Base-by-base conservation (phyloP, 2,329 filamentous ascomycete genomes). In the Epichloe coenophiala region DNA sequence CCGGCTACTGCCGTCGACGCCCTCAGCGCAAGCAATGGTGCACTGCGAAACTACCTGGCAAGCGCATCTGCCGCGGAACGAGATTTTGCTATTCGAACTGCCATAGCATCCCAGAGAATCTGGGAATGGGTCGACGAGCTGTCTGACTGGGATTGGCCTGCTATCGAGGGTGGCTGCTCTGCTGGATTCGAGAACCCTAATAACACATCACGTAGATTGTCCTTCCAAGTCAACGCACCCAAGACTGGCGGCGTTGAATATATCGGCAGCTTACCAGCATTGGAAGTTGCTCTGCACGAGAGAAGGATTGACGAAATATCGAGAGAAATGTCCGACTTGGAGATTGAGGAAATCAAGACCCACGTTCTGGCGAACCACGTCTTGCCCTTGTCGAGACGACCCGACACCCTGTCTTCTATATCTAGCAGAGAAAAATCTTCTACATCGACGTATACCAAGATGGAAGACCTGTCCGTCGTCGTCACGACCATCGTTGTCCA, bases 401-500 rank as follows among this genome's bases (percentile, higher is more conserved):
- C 68, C 8, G 60, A 59, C 17, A 68, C 66, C 9, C 67, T 68
- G 3, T 57, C 65, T 37, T 62, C 64, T 17, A 59, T 61, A 47
- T 61, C 63, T 17, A 59, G 59, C 21, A 58, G 54, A 35, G 55
- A 54, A 3, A 58, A 73, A 11, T 70, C 73, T 45, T 65, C 73
- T 55, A 59, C 69, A 60, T 71, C 78, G 2, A 71, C 64, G 45
- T 86, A 86, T 65, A 78, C 77, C 55, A 82, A 78, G 54, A 80
- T 97, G 73, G 89, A 93, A 59, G 93, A 97, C 65, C 81, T 95
- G 60, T 90, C 88, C 8, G 88, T 91, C 23, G 77, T 97, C 45
- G 78, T 97, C 51, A 96, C 93, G 1, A 87, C 90, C 31, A 95
- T 91, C 36, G 86, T 95, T 17, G 70, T 98, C n/a, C 87, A 93